Percentiles rank a stretch among this genome's conserved stretches.
phyloP scores from a whole-genome alignment of 1,284 basidiomycete genomes.

The Mycena sp. region DNA sequence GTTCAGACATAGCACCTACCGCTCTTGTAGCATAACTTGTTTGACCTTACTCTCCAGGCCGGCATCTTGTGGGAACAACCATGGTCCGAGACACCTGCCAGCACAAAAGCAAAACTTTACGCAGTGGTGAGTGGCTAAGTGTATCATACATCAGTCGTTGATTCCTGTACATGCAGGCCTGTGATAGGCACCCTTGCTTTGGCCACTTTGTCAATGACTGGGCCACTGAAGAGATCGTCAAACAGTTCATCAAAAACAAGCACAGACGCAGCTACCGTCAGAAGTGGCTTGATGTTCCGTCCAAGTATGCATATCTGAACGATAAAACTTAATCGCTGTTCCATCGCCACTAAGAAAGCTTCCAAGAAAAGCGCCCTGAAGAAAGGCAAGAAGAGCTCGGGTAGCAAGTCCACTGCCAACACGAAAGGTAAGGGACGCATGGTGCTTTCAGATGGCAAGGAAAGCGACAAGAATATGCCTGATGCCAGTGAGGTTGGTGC shows the following conservation, averaged over 20 bases:
- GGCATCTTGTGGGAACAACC: constrained; percentile 14
- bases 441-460: no score
- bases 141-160: neutral
- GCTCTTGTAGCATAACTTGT: constrained; percentile 14
- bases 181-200: constrained; percentile 25
- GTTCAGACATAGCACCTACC: neutral
- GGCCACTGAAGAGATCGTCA: constrained; percentile 33
- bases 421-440: no score
- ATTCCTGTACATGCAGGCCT: constrained; percentile 12
- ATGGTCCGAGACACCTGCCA: constrained; percentile 13
- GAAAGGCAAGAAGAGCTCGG: neutral
- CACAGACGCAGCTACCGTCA: constrained; percentile 12
- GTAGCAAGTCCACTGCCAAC: no score
- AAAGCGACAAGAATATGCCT: no score
- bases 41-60: constrained; percentile 16
- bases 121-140: constrained; percentile 24
- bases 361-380: neutral
- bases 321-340: constrained; percentile 4
- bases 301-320: constrained; percentile 17
- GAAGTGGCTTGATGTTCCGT: constrained; percentile 8
- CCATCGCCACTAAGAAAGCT: neutral
- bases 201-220: constrained; percentile 32
- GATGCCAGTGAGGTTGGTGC: no score
- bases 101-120: constrained; percentile 21
- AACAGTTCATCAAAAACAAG: constrained; percentile 29